Conservation (phyloP, 345 rosid species). For the Salix caprea region DNA sequence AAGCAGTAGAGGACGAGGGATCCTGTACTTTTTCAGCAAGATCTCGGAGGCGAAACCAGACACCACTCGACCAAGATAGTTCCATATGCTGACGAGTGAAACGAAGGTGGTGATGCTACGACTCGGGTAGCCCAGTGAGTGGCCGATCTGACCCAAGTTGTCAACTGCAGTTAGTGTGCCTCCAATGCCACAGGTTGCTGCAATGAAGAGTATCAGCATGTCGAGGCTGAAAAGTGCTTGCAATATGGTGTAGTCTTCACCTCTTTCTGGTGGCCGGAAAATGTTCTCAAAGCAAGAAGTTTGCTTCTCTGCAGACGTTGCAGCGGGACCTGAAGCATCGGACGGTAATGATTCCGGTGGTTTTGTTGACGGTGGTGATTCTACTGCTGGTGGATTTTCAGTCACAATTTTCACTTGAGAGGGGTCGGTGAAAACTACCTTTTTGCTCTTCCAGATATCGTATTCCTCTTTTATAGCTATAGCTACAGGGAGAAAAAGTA, state of each 20-base stretch:
- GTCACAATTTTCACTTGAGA: not conserved
- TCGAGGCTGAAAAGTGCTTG: slow-evolving; percentile 23
- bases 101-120: slow-evolving; percentile 14
- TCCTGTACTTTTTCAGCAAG: slow-evolving; percentile 7
- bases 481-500: slow-evolving; percentile 17
- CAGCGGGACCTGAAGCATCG: not conserved
- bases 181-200: slow-evolving; percentile 13
- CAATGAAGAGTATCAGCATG: slow-evolving; percentile 13
- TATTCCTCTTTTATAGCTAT: slow-evolving; percentile 1
- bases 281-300: not conserved
- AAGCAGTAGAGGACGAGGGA: slow-evolving; percentile 18
- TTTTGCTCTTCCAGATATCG: not conserved
- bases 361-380: not conserved
- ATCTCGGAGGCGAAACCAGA: slow-evolving; percentile 18
- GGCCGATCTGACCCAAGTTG: slow-evolving; percentile 16
- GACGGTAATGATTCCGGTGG: not conserved
- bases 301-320: slow-evolving; percentile 6
- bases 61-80: slow-evolving; percentile 19
- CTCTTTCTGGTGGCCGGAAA: slow-evolving; percentile 15
- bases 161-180: slow-evolving; percentile 17
- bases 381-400: not conserved
- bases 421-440: not conserved
- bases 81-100: slow-evolving; percentile 24
- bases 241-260: slow-evolving; percentile 21
- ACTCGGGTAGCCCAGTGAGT: slow-evolving; percentile 16